Base-by-base conservation (phyloP, 352 stramenopile species). In the Phytophthora hybrid region DNA sequence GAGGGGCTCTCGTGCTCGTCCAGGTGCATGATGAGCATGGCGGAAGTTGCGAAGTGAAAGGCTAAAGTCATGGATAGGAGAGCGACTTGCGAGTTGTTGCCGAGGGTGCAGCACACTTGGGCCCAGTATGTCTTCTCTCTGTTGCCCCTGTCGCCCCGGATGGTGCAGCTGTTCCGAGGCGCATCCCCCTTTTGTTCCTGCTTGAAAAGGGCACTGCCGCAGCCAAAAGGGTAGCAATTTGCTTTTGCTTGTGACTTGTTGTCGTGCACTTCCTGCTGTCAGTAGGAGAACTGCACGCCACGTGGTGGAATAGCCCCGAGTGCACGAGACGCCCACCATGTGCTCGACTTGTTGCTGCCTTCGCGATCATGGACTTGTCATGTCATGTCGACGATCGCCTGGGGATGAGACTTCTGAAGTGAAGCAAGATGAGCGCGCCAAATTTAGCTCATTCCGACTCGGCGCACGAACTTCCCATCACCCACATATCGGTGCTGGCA, bases 121-220 rank as follows among this genome's bases (percentile, higher is more conserved):
- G 19, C 37, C 37, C 37, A 44, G 37, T 44, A 44, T 44, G 37
- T 14, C 37, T 49, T 29, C 67, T 59, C 58, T 61, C 47, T 41
- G 19, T 26, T 52, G 51, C 41, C 66, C 71, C 60, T 76, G 63
- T 74, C 69, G 73, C 63, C 53, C 73, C 18, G 23, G 9, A 21
- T 14, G 54, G 29, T n/a, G 49, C 53, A 47, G 51, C 29, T 58
- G 47, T 19, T 31, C n/a, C 47, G 9, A 7, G 47, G 47, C 21
- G 47, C 47, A 80, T 80, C 69, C 58, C 39, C 60, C 37, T 74
- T 79, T 77, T 74, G 63, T 77, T 74, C 59, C 69, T 70, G 54
- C 41, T 58, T 19, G 41, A 61, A 61, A 71, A 62, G 47, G 26
- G 29, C 37, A 18, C 47, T 18, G 54, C 64, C 46, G 65, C 46